These are phyloP conservation scores for Yamadazyma friedrichii DNA, from an alignment of 1,139 yeast genomes.

Conservation along the genomic window DNA sequence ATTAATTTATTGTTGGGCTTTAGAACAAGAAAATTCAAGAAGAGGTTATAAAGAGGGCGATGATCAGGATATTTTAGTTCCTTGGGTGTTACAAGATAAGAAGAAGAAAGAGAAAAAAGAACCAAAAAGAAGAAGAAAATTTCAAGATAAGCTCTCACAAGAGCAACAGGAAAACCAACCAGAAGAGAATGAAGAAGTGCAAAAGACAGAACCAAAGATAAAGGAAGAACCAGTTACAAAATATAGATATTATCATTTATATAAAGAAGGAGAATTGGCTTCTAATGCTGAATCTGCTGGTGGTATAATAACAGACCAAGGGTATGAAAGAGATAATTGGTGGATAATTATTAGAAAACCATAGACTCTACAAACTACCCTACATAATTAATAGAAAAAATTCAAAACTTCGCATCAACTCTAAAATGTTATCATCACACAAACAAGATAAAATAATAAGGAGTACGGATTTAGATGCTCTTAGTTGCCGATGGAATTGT, in stretches of 20 bases:
- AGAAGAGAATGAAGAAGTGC: conserved; percentile 13
- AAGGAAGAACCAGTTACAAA: conserved; percentile 46
- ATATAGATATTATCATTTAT: conserved; percentile 85
- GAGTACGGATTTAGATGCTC: conserved; percentile 83
- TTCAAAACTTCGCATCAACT: not conserved
- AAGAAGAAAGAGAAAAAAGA: conserved; percentile 26
- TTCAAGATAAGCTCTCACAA: not conserved
- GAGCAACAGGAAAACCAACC: conserved; percentile 19
- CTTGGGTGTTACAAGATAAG: conserved; percentile 77
- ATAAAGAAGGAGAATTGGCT: conserved; percentile 77
- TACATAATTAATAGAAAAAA: not conserved
- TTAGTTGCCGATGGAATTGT: conserved; percentile 69
- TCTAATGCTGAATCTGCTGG: conserved; percentile 70
- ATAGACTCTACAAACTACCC: conserved; percentile 1
- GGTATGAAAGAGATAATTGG: conserved; percentile 96
- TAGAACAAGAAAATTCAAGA: conserved; percentile 83
- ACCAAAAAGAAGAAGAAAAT: conserved; percentile 17
- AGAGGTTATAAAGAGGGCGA: conserved; percentile 88
- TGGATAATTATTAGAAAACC: conserved; percentile 49
- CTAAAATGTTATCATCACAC: conserved; percentile 31
- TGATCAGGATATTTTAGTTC: conserved; percentile 91
- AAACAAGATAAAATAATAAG: conserved; percentile 53
- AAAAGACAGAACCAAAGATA: conserved; percentile 8
- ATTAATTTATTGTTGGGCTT: conserved; percentile 91
- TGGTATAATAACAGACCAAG: conserved; percentile 55